Percentiles rank a stretch among this genome's conserved stretches.
Conservation (phyloP, 768 basidiomycete genomes). For the Psilocybe sp. region DNA sequence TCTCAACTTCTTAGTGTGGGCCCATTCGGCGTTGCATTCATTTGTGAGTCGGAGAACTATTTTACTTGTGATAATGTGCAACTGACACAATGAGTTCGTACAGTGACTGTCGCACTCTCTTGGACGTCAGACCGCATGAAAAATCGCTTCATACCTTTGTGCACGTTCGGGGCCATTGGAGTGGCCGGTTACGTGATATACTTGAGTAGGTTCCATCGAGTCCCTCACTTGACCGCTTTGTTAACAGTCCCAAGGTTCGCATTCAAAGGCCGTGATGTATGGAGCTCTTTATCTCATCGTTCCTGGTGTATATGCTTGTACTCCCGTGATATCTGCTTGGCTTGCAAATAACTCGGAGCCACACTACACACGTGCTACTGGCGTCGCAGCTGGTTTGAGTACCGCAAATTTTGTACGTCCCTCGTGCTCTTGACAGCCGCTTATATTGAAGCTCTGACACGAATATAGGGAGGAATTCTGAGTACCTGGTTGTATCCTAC, state of each 20-base stretch:
- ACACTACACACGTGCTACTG: conserved; percentile 33
- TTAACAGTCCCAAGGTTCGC: no score
- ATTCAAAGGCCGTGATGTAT: conserved; percentile 24
- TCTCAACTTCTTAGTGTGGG: conserved; percentile 36
- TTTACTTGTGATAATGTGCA: not conserved
- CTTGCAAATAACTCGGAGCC: conserved; percentile 36
- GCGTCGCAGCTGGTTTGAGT: conserved; percentile 31
- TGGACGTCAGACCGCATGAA: conserved; percentile 24
- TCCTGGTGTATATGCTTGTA: conserved; percentile 29
- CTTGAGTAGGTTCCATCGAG: no score
- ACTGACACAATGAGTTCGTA: not conserved
- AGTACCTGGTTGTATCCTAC: conserved; percentile 40
- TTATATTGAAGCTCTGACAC: no score
- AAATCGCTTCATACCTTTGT: conserved; percentile 23
- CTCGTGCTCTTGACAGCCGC: no score
- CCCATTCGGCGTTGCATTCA: conserved; percentile 32
- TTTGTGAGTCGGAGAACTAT: conserved; percentile 22
- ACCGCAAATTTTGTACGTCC: conserved; percentile 30
- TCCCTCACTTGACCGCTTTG: no score
- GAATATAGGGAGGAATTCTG: conserved; percentile 33
- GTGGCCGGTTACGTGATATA: conserved; percentile 30
- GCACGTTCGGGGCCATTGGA: conserved; percentile 18
- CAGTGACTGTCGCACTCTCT: conserved; percentile 24
- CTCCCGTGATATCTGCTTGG: conserved; percentile 33
- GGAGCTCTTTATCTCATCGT: conserved; percentile 34